Base-by-base conservation (phyloP, 176 grass and related monocot genomes). In the Paspalum vaginatum region DNA sequence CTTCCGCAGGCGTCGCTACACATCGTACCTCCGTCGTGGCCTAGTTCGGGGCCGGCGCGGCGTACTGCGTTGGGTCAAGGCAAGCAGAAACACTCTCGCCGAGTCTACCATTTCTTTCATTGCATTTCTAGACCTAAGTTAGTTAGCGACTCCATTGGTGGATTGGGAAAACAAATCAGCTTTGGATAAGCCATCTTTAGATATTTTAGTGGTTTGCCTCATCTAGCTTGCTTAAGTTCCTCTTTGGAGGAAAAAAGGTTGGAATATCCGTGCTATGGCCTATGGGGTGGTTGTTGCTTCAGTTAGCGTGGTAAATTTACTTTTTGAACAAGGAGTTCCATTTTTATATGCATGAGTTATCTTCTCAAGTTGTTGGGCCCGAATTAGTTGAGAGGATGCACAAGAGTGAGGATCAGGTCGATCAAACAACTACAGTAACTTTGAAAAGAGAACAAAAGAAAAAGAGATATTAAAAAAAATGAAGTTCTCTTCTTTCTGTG, bases 71-170 rank as follows among this genome's bases (percentile, higher is more conserved):
- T 72, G 14, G 1, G 1, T 17, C 58, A 83, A 79, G 68, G 68
- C 38, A 24, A 58, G 74, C 1, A 16, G 48, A 49, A 7, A 26
- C 80, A 59, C 57, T 49, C 41, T 32, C 32, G 2, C 16, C 0
- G 43, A 62, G 21, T 64, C 64, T 18, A 61, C 14, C 50, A 49
- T 69, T 9, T 21, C 26, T 45, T 45, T 43, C 2, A 0, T 52
- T 25, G 60, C 27, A 26, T 38, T 79, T 38, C 20, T n/a, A 78
- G 45, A 51, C 26, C 68, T 55, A 57, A 43, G 6, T 48, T 77
- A 65, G 5, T 26, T 40, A 44, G 26, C 2, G 14, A 14, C 3
- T 53, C 61, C 11, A 65, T 22, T 16, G 47, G 6, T 25, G 57
- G 24, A 3, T 5, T 24, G 26, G 26, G 75, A 60, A 67, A 2